A percentile compares a stretch with the other conserved stretches of the same genome.
These are phyloP conservation scores for Posidonia oceanica DNA, from an alignment of 116 monocot genomes.

Conservation along the genomic window DNA sequence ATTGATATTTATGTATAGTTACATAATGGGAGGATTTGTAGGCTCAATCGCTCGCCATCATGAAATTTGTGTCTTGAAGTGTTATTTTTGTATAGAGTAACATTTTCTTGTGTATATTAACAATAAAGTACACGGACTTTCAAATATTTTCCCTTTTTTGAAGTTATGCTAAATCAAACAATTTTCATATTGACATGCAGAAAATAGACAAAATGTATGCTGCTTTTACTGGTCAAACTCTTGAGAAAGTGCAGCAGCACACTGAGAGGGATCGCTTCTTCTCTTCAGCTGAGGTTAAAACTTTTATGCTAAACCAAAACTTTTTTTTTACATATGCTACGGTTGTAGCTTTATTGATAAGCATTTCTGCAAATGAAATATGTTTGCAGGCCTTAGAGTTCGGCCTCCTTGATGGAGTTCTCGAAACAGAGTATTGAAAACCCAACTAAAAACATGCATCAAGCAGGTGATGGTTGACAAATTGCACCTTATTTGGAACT, in stretches of 20 bases:
- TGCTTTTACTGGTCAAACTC: slow-evolving; percentile 77
- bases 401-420: slow-evolving; percentile 73
- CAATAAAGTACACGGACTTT: too few species aligned
- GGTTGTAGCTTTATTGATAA: not conserved
- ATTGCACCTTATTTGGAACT: too few species aligned
- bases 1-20: too few species aligned
- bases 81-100: too few species aligned
- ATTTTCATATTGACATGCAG: slow-evolving; percentile 19
- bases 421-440: slow-evolving; percentile 76
- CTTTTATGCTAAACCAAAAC: not conserved
- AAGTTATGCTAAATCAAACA: not conserved
- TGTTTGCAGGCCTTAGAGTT: slow-evolving; percentile 67
- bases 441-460: not conserved
- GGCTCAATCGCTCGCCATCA: too few species aligned
- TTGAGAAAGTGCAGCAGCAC: slow-evolving; percentile 79
- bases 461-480: too few species aligned
- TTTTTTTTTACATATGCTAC: not conserved
- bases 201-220: slow-evolving; percentile 97
- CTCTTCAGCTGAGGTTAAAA: slow-evolving; percentile 63
- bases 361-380: not conserved
- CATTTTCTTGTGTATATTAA: too few species aligned
- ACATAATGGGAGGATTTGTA: too few species aligned
- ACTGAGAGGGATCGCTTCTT: slow-evolving; percentile 89
- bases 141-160: not conserved
- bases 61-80: too few species aligned